phyloP scores from a whole-genome alignment of 768 basidiomycete genomes.

The Heimioporus sp. region DNA sequence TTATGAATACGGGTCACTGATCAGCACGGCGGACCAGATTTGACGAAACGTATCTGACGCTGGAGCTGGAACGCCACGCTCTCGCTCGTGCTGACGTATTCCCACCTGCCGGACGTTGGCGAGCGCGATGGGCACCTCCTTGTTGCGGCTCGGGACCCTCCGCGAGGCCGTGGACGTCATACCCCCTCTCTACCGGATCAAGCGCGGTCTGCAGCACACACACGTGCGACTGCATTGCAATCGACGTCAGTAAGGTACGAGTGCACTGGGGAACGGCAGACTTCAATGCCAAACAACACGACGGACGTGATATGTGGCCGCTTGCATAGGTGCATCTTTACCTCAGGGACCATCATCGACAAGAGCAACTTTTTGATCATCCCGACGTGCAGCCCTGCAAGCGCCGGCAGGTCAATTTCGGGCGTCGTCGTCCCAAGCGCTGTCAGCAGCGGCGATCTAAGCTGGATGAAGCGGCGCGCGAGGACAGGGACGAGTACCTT shows the following conservation, averaged over 20 bases:
- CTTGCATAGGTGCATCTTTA: conserved; percentile 48
- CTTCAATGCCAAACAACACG: conserved; percentile 88
- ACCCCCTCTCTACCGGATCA: conserved; percentile 52
- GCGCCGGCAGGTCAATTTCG: conserved; percentile 52
- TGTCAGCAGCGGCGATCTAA: conserved; percentile 29
- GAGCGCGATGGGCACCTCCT: conserved; percentile 77
- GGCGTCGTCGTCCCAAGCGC: conserved; percentile 69
- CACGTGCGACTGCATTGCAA: conserved; percentile 67
- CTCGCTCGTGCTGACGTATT: conserved; percentile 77
- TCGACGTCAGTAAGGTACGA: conserved; percentile 1
- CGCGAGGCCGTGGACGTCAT: conserved; percentile 67
- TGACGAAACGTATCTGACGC: conserved; percentile 34
- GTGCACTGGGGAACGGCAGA: conserved; percentile 28
- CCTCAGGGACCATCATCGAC: conserved; percentile 78
- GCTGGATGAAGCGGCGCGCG: neutral
- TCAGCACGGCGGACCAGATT: conserved; percentile 13
- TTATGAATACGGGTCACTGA: neutral
- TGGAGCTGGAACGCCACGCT: conserved; percentile 77
- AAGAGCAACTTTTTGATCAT: conserved; percentile 78
- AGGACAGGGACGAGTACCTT: conserved; percentile 43
- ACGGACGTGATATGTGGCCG: conserved; percentile 53
- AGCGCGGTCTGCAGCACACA: conserved; percentile 85
- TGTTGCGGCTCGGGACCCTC: conserved; percentile 84
- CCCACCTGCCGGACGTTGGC: conserved; percentile 70
- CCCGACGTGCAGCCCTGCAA: conserved; percentile 57